A percentile compares a stretch with the other conserved stretches of the same genome.
phyloP scores from a whole-genome alignment of 148 eudicot species.

The Silene latifolia region DNA sequence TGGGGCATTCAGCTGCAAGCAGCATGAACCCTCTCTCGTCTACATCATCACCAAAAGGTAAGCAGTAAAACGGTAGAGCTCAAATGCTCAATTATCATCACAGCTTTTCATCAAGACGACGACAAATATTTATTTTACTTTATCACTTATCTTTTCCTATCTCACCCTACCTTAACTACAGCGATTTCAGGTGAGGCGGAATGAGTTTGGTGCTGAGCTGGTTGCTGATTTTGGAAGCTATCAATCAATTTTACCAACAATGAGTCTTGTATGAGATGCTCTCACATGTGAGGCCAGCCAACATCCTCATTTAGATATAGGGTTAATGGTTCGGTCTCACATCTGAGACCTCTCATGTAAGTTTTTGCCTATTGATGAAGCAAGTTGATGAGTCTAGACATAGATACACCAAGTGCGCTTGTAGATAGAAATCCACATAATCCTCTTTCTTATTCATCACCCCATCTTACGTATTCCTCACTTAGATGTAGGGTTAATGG shows the following conservation, averaged over 20 bases:
- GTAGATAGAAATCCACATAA: no score
- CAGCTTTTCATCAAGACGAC: neutral
- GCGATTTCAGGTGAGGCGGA: conserved; percentile 17
- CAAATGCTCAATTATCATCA: neutral
- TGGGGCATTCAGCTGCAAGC: conserved; percentile 26
- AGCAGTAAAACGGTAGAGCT: neutral
- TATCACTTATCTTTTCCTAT: conserved; percentile 4
- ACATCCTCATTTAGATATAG: neutral
- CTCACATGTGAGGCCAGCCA: neutral
- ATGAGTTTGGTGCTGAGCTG: conserved; percentile 4
- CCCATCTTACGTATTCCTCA: neutral
- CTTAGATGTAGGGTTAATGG: neutral
- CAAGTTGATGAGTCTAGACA: no score
- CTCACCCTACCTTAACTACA: conserved; percentile 13
- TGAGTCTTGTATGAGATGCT: neutral
- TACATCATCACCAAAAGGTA: conserved; percentile 27
- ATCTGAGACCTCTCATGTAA: neutral
- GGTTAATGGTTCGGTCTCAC: neutral
- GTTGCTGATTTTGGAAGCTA: neutral
- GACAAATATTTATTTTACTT: conserved; percentile 1
- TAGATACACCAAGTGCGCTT: no score
- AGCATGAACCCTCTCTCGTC: conserved; percentile 29
- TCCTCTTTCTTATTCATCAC: no score
- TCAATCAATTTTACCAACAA: neutral
- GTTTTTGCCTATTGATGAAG: neutral